A percentile compares a stretch with the other conserved stretches of the same genome.
Conservation (phyloP, 768 basidiomycete genomes). For the Dioszegia hungarica region DNA sequence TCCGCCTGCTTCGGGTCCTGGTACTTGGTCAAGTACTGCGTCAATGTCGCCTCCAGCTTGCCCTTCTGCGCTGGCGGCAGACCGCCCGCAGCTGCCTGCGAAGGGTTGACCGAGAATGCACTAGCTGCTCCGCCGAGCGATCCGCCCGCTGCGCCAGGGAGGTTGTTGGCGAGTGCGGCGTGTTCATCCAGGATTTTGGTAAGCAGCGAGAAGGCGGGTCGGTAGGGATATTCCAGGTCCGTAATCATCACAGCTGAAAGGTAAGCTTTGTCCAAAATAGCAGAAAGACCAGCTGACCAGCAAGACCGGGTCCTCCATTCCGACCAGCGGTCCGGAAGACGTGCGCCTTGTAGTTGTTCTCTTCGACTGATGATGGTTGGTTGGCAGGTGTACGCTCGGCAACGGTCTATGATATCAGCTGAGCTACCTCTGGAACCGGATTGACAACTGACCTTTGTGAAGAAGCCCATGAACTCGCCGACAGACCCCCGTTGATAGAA, state of each 20-base stretch:
- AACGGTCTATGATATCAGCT: slow-evolving; percentile 59
- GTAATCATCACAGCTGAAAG: slow-evolving; percentile 77
- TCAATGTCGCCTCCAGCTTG: slow-evolving; percentile 48
- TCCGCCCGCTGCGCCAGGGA: slow-evolving; percentile 27
- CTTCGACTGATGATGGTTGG: slow-evolving; percentile 88
- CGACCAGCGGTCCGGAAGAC: slow-evolving; percentile 81
- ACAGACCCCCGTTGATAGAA: slow-evolving; percentile 89
- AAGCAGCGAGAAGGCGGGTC: slow-evolving; percentile 91
- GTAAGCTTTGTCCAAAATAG: slow-evolving; percentile 1
- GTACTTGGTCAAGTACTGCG: slow-evolving; percentile 78
- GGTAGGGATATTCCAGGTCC: slow-evolving; percentile 92
- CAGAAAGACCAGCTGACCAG: slow-evolving; percentile 62
- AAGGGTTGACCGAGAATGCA: slow-evolving; percentile 41
- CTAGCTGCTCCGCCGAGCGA: slow-evolving; percentile 1
- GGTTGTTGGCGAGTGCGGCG: slow-evolving; percentile 59
- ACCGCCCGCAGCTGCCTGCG: slow-evolving; percentile 54
- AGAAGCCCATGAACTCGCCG: slow-evolving; percentile 88
- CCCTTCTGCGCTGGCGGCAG: slow-evolving; percentile 64
- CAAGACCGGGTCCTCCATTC: slow-evolving; percentile 52
- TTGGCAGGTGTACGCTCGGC: slow-evolving; percentile 79
- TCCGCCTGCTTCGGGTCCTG: slow-evolving; percentile 97
- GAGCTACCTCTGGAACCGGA: neutral
- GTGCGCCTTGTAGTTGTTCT: slow-evolving; percentile 88
- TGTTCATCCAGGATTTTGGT: slow-evolving; percentile 93
- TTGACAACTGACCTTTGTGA: slow-evolving; percentile 68